Evolutionary conservation across 345 rosid genomes (phyloP).

Genomic region (Rhodomyrtus tomentosa): DNA sequence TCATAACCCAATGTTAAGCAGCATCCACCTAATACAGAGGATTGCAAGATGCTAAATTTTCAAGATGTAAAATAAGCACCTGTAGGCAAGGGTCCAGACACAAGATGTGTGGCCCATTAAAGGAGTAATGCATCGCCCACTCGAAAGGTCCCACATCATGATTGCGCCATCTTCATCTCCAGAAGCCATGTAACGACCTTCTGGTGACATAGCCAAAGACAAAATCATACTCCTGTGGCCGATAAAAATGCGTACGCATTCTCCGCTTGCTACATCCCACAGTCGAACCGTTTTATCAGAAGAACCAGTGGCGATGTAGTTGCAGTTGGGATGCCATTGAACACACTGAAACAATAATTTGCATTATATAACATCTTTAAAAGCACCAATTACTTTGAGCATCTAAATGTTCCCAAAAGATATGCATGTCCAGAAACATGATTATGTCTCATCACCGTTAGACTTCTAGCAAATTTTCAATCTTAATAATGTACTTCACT

Average conservation of each 20-base stretch:
- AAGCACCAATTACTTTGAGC: not conserved
- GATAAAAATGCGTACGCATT: constrained; percentile 77
- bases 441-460: not conserved
- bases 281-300: constrained; percentile 86
- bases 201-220: constrained; percentile 91
- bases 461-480: not conserved
- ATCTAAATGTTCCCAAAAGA: not conserved
- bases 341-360: constrained; percentile 53
- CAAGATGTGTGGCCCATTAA: constrained; percentile 89
- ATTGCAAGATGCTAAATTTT: not conserved
- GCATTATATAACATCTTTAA: not conserved
- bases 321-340: constrained; percentile 98
- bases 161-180: constrained; percentile 94
- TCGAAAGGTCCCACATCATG: constrained; percentile 98
- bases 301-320: constrained; percentile 88
- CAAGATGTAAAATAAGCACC: constrained; percentile 20
- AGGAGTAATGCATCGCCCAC: constrained; percentile 87
- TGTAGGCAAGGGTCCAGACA: constrained; percentile 84
- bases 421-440: not conserved
- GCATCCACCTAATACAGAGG: not conserved
- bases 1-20: not conserved
- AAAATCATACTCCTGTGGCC: constrained; percentile 77
- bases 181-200: constrained; percentile 92
- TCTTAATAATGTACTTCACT: not conserved
- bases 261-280: constrained; percentile 94